phyloP scores from a whole-genome alignment of 148 eudicot species.

The Oxyria digyna region DNA sequence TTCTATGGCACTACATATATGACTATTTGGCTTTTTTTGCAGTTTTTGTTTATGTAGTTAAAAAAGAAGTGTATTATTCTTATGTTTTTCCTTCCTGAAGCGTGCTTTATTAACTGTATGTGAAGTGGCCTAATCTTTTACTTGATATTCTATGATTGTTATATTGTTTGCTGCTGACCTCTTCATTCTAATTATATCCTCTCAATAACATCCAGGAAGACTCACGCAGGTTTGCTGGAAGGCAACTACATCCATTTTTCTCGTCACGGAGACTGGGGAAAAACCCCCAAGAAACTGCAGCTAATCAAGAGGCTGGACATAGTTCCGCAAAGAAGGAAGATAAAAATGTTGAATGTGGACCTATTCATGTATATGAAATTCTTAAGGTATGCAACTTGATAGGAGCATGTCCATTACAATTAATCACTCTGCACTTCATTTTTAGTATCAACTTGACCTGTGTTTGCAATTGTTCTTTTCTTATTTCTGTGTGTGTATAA shows the following conservation, averaged over 20 bases:
- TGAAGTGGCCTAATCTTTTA: neutral
- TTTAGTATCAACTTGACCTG: neutral
- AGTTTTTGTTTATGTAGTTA: neutral
- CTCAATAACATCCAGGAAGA: slow-evolving; percentile 52
- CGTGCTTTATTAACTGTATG: neutral
- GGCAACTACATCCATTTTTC: slow-evolving; percentile 86
- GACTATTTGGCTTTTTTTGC: neutral
- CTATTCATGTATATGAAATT: slow-evolving; percentile 77
- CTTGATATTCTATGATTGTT: neutral
- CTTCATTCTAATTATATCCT: neutral
- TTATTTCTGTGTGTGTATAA: neutral
- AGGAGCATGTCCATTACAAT: neutral
- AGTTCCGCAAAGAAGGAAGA: slow-evolving; percentile 28
- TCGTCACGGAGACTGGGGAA: slow-evolving; percentile 46
- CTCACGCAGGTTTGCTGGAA: slow-evolving; percentile 75
- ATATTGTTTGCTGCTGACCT: neutral
- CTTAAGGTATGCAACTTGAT: slow-evolving; percentile 33
- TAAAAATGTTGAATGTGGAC: slow-evolving; percentile 30
- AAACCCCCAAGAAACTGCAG: slow-evolving; percentile 31
- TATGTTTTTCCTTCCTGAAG: neutral
- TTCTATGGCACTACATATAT: neutral
- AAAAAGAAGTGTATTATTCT: neutral
- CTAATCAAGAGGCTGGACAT: slow-evolving; percentile 27
- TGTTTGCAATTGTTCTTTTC: neutral
- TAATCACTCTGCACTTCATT: neutral